phyloP scores from a whole-genome alignment of 495 filamentous ascomycete genomes.

The Penicillium atrosanguineum region DNA sequence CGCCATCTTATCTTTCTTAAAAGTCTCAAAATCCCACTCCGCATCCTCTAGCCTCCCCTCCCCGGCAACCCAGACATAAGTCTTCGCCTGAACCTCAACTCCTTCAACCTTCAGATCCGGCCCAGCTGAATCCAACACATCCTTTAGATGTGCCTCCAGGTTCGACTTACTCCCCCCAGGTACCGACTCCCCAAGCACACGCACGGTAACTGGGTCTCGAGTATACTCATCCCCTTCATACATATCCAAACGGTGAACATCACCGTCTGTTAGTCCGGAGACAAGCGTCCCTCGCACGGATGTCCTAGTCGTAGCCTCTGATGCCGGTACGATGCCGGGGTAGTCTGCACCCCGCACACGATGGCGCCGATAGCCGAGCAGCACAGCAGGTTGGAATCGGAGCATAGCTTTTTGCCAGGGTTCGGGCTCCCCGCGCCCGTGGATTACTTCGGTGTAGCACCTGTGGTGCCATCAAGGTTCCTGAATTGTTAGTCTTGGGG shows the following conservation, averaged over 20 bases:
- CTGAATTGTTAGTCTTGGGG: conserved; percentile 14
- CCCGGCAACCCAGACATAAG: conserved; percentile 71
- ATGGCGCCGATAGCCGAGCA: conserved; percentile 69
- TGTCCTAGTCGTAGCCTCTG: conserved; percentile 8
- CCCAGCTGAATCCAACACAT: conserved; percentile 33
- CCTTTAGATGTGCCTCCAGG: conserved; percentile 20
- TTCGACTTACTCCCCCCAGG: conserved; percentile 9
- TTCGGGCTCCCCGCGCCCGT: conserved; percentile 53
- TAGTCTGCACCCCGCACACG: conserved; percentile 70
- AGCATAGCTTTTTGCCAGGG: conserved; percentile 54
- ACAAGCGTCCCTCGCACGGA: conserved; percentile 79
- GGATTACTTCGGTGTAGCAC: conserved; percentile 80
- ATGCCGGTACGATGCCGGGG: conserved; percentile 67
- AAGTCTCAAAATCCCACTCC: conserved; percentile 84
- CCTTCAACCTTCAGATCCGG: conserved; percentile 29
- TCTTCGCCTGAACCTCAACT: conserved; percentile 62
- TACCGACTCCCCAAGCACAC: conserved; percentile 45
- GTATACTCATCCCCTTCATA: conserved; percentile 82
- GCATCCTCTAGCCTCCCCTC: conserved; percentile 52
- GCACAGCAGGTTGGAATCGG: conserved; percentile 68
- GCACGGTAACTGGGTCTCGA: conserved; percentile 58
- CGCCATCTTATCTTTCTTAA: conserved; percentile 65
- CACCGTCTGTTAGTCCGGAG: conserved; percentile 71
- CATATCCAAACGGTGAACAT: conserved; percentile 71
- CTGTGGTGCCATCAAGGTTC: conserved; percentile 70